Conservation (phyloP, 768 basidiomycete species). For the Russula ochroleuca region DNA sequence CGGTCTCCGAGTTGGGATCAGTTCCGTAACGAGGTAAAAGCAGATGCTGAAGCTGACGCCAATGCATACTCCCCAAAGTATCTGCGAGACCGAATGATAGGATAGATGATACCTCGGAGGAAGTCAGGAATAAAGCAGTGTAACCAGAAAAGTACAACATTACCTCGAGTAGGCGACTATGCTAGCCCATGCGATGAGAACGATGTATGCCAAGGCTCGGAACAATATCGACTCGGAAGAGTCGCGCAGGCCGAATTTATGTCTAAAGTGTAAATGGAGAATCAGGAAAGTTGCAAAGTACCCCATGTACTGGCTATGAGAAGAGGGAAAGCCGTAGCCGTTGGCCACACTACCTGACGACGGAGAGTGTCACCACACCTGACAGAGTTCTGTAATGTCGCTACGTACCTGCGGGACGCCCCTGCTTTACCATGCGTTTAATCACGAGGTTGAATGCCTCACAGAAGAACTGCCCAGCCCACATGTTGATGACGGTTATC, state of each 20-base stretch:
- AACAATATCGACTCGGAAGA: constrained; percentile 47
- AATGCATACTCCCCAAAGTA: constrained; percentile 69
- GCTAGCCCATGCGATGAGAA: constrained; percentile 51
- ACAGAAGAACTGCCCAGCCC: constrained; percentile 70
- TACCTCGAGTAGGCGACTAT: constrained; percentile 79
- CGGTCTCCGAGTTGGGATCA: constrained; percentile 54
- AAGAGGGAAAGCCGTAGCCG: constrained; percentile 85
- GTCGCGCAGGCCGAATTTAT: constrained; percentile 58
- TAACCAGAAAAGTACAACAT: constrained; percentile 22
- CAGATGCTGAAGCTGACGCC: constrained; percentile 51
- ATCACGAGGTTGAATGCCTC: constrained; percentile 67
- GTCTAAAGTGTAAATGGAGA: constrained; percentile 67
- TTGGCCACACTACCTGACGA: constrained; percentile 50
- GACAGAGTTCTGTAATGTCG: neutral
- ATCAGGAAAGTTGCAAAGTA: constrained; percentile 76
- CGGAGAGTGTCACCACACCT: constrained; percentile 3
- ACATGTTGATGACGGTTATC: constrained; percentile 76
- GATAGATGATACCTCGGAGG: constrained; percentile 55
- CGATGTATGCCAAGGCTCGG: constrained; percentile 45
- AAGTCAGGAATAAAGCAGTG: neutral
- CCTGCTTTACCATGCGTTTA: constrained; percentile 63
- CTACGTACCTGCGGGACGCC: constrained; percentile 57
- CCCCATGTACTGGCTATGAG: constrained; percentile 88
- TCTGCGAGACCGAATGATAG: constrained; percentile 71
- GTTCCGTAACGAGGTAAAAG: constrained; percentile 55